Conservation (phyloP, 768 basidiomycete genomes). For the Rhizopogon salebrosus region DNA sequence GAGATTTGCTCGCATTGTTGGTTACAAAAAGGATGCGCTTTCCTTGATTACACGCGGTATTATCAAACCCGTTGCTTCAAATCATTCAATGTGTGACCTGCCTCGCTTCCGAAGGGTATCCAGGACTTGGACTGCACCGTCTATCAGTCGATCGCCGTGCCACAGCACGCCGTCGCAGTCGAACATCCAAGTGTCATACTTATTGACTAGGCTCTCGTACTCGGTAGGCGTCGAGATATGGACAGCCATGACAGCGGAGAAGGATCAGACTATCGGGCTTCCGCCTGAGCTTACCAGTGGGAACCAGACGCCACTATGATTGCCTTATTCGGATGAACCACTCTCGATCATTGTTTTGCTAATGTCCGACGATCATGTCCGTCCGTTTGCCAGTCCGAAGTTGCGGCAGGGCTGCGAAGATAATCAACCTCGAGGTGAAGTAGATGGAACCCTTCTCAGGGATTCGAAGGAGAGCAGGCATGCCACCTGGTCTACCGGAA, state of each 20-base stretch:
- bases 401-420: neutral
- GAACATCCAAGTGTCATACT: conserved; percentile 92
- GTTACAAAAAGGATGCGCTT: conserved; percentile 90
- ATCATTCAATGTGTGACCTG: conserved; percentile 31
- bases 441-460: neutral
- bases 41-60: conserved; percentile 35
- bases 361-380: neutral
- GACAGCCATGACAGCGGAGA: conserved; percentile 15
- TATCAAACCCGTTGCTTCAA: neutral
- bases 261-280: neutral
- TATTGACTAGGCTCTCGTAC: conserved; percentile 45
- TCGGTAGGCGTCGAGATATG: conserved; percentile 33
- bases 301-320: conserved; percentile 9
- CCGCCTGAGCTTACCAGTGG: neutral
- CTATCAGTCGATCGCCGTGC: conserved; percentile 76
- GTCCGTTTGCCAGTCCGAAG: neutral
- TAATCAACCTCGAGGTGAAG: neutral
- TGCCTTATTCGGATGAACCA: conserved; percentile 16
- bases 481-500: neutral
- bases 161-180: conserved; percentile 97
- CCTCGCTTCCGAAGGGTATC: conserved; percentile 65
- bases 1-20: conserved; percentile 94
- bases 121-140: conserved; percentile 75
- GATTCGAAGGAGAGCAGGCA: neutral
- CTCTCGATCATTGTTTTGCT: neutral